Base-by-base conservation (phyloP, 2,329 filamentous ascomycete genomes). In the Purpureocillium takamizusanense region DNA sequence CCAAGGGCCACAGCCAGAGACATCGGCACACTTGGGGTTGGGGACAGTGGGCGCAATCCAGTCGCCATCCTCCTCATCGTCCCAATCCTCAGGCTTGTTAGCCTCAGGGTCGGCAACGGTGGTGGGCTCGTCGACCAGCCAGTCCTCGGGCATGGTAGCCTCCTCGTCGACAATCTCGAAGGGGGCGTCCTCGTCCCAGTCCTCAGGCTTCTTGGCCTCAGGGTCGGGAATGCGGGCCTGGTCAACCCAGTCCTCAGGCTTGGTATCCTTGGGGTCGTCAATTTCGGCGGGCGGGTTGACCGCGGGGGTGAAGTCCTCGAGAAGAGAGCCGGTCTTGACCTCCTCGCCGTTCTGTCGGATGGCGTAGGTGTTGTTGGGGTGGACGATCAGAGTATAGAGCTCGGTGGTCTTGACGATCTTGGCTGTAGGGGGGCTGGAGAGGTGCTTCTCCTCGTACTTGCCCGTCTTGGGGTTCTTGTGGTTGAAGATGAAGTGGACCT, bases 391-490 rank as follows among this genome's bases (percentile, higher is more conserved):
- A 44, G 92, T 97, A 77, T 98, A 98, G 46, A 98, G 83, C 64
- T 90, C 83, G 46, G 86, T 85, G 47, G 86, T 83, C 81, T 95
- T 97, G 71, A 81, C 75, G 56, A 94, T 92, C 62, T 82, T 84
- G 60, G 89, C 89, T 42, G 82, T 75, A 45, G 92, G 89, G 48
- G 90, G 83, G 54, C 76, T 76, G 61, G 77, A 80, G 48, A 98
- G 77, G 70, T 98, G 92, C 83, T 98, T 98, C 85, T 98, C 92
- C 78, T 98, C 90, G 59, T 98, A 98, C 68, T 95, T 87, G 72
- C 90, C 90, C 34, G 88, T 95, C 85, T 95, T 95, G 61, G 92
- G 92, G 80, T 97, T 98, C 86, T 97, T 98, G 84, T 98, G 92
- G 70, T 94, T 92, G 81, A 98, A 94, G 66, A 98, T 98, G 72